These are phyloP conservation scores for Cutaneotrichosporon sp. DNA, from an alignment of 1,284 basidiomycete species.

Conservation along the genomic window DNA sequence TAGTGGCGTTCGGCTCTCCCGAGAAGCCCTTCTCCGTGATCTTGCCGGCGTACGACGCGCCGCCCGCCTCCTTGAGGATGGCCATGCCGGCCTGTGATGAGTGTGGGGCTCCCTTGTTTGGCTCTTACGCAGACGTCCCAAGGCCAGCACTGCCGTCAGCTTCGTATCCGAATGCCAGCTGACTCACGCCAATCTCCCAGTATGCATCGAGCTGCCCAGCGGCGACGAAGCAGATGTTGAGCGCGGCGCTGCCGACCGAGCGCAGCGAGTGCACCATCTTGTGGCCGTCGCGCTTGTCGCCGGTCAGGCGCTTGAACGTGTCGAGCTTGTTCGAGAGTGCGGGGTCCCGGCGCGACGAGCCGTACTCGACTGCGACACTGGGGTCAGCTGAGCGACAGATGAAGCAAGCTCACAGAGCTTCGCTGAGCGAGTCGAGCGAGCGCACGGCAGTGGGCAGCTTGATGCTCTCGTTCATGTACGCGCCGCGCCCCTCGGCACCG, in stretches of 20 bases:
- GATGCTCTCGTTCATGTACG: constrained; percentile 65
- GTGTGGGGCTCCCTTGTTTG: constrained; percentile 5
- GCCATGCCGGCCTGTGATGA: constrained; percentile 71
- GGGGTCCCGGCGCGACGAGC: constrained; percentile 66
- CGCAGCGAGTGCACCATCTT: constrained; percentile 85
- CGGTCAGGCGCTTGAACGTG: constrained; percentile 74
- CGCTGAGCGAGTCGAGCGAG: constrained; percentile 69
- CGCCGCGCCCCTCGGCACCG: constrained; percentile 73
- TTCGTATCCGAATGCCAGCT: background rate
- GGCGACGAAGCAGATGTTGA: constrained; percentile 80
- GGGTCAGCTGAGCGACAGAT: background rate
- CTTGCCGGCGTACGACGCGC: constrained; percentile 70
- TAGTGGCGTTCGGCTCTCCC: constrained; percentile 59
- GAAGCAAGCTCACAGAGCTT: constrained; percentile 61
- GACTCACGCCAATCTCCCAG: constrained; percentile 76
- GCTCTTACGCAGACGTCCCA: constrained; percentile 80
- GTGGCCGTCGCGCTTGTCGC: constrained; percentile 67
- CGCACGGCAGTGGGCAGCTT: constrained; percentile 72
- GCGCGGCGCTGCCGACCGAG: constrained; percentile 77
- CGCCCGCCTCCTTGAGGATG: constrained; percentile 86
- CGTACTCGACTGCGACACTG: constrained; percentile 83
- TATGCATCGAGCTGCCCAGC: constrained; percentile 77
- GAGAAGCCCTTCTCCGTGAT: constrained; percentile 42
- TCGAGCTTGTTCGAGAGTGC: constrained; percentile 69
- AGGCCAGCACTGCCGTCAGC: constrained; percentile 58